phyloP scores from a whole-genome alignment of 805 yeast genomes.

The Candida dendrica region DNA sequence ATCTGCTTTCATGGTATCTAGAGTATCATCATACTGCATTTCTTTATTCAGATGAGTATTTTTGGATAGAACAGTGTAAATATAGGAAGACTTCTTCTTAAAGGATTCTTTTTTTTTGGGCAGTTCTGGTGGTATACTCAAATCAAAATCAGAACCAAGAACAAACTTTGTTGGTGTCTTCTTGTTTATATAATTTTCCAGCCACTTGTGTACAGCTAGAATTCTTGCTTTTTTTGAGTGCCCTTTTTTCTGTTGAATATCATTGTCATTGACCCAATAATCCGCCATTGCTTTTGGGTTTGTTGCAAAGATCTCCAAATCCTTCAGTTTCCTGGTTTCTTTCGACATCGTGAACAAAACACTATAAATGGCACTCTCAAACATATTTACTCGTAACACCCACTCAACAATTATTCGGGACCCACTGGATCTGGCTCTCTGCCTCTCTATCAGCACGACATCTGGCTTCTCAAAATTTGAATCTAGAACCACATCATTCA shows the following conservation, averaged over 20 bases:
- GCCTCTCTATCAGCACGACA: constrained; percentile 46
- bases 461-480: constrained; percentile 23
- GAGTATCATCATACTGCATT: not conserved
- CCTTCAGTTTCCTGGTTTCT: constrained; percentile 1
- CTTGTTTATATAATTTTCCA: not conserved
- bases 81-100: no score
- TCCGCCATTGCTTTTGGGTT: constrained; percentile 16
- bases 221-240: constrained; percentile 8
- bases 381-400: constrained; percentile 42
- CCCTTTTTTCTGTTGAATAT: constrained; percentile 12
- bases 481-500: constrained; percentile 20
- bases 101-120: not conserved
- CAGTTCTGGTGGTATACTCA: constrained; percentile 7
- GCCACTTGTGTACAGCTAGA: not conserved
- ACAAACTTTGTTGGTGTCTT: not conserved
- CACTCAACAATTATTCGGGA: constrained; percentile 40
- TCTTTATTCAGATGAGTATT: no score
- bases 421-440: constrained; percentile 44
- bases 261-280: constrained; percentile 17
- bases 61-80: no score
- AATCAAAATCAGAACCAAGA: not conserved
- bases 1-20: constrained; percentile 15
- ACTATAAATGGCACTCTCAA: constrained; percentile 43
- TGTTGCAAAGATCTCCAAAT: constrained; percentile 9
- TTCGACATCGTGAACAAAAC: constrained; percentile 11